These are phyloP conservation scores for Bruguiera gymnorhiza DNA, from an alignment of 345 rosid genomes.

Conservation along the genomic window DNA sequence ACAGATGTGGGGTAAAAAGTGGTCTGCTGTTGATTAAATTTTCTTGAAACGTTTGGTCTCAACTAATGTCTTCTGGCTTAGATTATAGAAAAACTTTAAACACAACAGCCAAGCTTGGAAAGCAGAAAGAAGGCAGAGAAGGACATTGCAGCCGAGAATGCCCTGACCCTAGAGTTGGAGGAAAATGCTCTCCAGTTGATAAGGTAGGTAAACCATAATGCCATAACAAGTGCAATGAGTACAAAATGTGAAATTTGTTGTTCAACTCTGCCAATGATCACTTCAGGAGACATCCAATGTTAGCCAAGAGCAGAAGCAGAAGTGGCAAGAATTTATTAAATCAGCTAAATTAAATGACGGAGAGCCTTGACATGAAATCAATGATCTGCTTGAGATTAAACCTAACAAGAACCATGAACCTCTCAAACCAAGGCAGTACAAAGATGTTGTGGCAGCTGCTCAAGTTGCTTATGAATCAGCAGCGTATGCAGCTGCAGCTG, in stretches of 20 bases:
- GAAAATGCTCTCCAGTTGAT: conserved; percentile 4
- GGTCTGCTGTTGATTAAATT: neutral
- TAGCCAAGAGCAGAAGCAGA: conserved; percentile 8
- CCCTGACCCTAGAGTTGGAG: conserved; percentile 30
- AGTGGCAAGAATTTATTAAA: neutral
- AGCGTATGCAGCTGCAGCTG: conserved; percentile 49
- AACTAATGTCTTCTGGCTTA: neutral
- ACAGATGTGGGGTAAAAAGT: conserved; percentile 33
- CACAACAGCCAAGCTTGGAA: conserved; percentile 32
- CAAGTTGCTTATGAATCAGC: conserved; percentile 47
- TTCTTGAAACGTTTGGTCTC: neutral
- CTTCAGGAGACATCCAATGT: conserved; percentile 23
- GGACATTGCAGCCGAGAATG: conserved; percentile 37
- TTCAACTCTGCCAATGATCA: neutral
- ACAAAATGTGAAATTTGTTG: neutral
- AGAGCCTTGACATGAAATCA: conserved; percentile 5
- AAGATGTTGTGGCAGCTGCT: conserved; percentile 40
- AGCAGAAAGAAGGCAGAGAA: conserved; percentile 34
- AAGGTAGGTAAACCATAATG: neutral
- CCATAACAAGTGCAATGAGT: neutral
- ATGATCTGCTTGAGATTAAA: neutral
- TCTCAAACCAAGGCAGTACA: conserved; percentile 22
- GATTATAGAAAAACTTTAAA: conserved; percentile 50
- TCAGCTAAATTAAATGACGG: neutral
- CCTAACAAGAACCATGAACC: conserved; percentile 23